Percentiles rank a stretch among this genome's conserved stretches.
These are phyloP conservation scores for Fusarium phyllophilum DNA, from an alignment of 2,329 filamentous ascomycete species.

Conservation along the genomic window DNA sequence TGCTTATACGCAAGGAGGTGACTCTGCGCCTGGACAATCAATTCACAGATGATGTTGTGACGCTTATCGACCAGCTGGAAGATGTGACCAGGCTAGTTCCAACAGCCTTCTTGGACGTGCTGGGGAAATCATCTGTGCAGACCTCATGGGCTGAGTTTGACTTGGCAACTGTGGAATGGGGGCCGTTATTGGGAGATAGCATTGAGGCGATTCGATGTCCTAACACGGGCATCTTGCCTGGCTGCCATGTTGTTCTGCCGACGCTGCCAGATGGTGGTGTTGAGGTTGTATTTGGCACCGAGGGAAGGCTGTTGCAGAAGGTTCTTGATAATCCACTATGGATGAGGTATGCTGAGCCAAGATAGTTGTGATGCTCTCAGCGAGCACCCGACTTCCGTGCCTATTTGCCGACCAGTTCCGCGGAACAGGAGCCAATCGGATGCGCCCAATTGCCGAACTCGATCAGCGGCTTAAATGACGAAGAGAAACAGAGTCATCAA, in stretches of 20 bases:
- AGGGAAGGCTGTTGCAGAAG: neutral
- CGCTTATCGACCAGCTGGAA: constrained; percentile 3
- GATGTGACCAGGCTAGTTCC: constrained; percentile 12
- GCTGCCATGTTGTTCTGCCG: constrained; percentile 15
- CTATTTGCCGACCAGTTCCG: neutral
- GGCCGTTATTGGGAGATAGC: neutral
- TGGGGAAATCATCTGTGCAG: constrained; percentile 10
- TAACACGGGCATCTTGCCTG: constrained; percentile 11
- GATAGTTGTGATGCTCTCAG: neutral
- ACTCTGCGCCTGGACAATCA: neutral
- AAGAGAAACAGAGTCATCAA: neutral
- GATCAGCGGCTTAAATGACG: neutral
- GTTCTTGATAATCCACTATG: constrained; percentile 11
- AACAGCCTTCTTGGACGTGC: constrained; percentile 24
- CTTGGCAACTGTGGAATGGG: constrained; percentile 8
- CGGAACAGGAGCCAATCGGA: constrained; percentile 26
- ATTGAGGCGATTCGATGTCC: constrained; percentile 25
- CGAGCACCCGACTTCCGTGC: neutral
- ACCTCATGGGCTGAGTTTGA: constrained; percentile 22
- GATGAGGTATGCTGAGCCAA: constrained; percentile 18
- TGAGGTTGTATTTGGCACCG: constrained; percentile 17
- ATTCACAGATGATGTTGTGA: constrained; percentile 23
- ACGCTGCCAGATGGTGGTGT: constrained; percentile 10
- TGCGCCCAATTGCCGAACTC: neutral
- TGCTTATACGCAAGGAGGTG: constrained; percentile 24